Evolutionary conservation across 441 rosid species (phyloP).

Genomic region (Syzygium malaccense): DNA sequence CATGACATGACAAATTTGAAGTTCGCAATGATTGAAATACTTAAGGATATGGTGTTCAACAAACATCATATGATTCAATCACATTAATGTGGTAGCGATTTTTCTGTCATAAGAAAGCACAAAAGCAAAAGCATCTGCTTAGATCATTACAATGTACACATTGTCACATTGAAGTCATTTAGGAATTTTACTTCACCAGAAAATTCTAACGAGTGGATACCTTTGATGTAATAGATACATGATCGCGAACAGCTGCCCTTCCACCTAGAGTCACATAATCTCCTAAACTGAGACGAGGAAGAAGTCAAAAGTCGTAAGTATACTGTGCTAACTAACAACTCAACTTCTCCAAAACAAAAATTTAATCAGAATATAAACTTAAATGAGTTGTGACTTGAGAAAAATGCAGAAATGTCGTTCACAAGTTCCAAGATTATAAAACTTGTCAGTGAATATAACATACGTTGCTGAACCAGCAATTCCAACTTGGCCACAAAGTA

Average conservation of each 20-base stretch:
- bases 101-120: neutral
- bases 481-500: constrained; percentile 81
- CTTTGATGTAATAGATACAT: constrained; percentile 57
- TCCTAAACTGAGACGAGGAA: constrained; percentile 35
- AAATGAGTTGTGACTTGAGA: neutral
- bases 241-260: constrained; percentile 65
- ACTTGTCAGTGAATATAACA: constrained; percentile 8
- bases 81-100: neutral
- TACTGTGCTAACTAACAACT: neutral
- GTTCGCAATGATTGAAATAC: neutral
- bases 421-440: neutral
- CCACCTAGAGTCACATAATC: constrained; percentile 63
- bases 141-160: neutral
- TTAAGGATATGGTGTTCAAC: neutral
- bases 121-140: neutral
- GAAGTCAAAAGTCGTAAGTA: neutral
- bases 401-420: neutral
- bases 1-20: neutral
- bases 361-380: neutral
- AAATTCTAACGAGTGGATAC: constrained; percentile 16
- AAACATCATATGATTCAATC: neutral
- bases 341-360: neutral
- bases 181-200: neutral
- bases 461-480: constrained; percentile 79
- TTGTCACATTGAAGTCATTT: neutral